Evolutionary conservation across 306 rosid species (phyloP).

Genomic region (Cucurbita argyrosperma): DNA sequence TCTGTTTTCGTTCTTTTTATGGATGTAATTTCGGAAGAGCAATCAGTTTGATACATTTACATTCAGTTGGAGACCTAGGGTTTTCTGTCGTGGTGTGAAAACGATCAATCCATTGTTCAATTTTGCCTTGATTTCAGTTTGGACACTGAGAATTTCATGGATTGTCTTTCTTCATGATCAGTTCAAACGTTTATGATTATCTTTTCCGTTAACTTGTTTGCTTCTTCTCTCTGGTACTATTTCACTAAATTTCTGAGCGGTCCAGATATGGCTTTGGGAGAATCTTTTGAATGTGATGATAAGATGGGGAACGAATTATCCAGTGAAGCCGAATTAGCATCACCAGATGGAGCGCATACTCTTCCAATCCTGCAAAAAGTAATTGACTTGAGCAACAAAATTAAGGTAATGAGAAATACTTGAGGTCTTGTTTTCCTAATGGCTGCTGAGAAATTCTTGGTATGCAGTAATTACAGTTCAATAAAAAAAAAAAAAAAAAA

Average conservation of each 20-base stretch:
- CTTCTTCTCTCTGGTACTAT: too few relatives aligned
- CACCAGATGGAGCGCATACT: slow-evolving; percentile 44
- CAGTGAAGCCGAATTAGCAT: slow-evolving; percentile 34
- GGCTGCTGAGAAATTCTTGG: background rate
- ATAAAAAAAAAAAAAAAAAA: background rate
- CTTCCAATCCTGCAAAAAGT: slow-evolving; percentile 76
- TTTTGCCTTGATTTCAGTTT: background rate
- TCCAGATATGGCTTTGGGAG: slow-evolving; percentile 20
- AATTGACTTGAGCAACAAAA: slow-evolving; percentile 34
- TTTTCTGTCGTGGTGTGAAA: background rate
- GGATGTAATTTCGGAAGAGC: background rate
- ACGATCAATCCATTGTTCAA: too few relatives aligned
- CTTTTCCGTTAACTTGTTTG: background rate
- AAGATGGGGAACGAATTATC: slow-evolving; percentile 24
- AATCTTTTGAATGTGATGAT: slow-evolving; percentile 20
- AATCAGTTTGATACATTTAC: background rate
- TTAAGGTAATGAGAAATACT: slow-evolving; percentile 36
- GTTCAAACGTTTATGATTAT: background rate
- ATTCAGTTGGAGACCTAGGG: slow-evolving; percentile 3
- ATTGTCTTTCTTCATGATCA: background rate
- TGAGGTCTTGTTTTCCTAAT: background rate
- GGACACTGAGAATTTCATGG: background rate
- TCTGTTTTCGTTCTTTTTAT: slow-evolving; percentile 2
- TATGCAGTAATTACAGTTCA: background rate
- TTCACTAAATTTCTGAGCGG: slow-evolving; percentile 2